Evolutionary conservation across 83 land plant species (phyloP).

Genomic region (Isoetes engelmannii): DNA sequence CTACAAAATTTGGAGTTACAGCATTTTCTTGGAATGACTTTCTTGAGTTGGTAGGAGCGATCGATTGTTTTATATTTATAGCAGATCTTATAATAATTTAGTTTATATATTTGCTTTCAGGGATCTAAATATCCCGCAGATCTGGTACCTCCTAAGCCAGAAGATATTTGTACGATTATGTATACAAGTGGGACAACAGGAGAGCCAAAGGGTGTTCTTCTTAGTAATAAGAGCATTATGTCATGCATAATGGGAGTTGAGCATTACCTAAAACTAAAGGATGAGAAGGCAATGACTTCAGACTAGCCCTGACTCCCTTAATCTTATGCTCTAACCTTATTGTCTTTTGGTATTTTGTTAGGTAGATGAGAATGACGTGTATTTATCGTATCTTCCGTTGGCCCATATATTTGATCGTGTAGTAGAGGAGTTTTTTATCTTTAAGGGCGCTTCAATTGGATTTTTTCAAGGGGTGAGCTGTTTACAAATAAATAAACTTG

Average conservation of each 20-base stretch:
- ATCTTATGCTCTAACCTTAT: too few species aligned
- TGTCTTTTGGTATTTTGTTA: slow-evolving; percentile 15
- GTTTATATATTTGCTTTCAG: slow-evolving; percentile 30
- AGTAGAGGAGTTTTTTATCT: slow-evolving; percentile 65
- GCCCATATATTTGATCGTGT: slow-evolving; percentile 92
- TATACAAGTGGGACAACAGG: slow-evolving; percentile 99
- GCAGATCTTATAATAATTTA: not conserved
- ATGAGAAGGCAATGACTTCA: not conserved
- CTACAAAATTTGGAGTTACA: slow-evolving; percentile 50
- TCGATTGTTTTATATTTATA: not conserved
- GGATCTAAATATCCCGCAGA: slow-evolving; percentile 39
- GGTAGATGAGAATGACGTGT: slow-evolving; percentile 54
- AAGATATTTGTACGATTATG: slow-evolving; percentile 88
- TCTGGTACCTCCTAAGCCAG: slow-evolving; percentile 43
- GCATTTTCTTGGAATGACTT: slow-evolving; percentile 87
- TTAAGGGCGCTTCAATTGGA: slow-evolving; percentile 74
- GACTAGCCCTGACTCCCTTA: too few species aligned
- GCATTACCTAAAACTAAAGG: slow-evolving; percentile 25
- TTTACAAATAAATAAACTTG: not conserved
- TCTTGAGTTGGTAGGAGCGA: slow-evolving; percentile 43
- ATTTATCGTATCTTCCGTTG: slow-evolving; percentile 87
- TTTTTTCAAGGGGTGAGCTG: slow-evolving; percentile 83
- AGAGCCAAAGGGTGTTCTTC: slow-evolving; percentile 91
- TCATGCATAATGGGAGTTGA: slow-evolving; percentile 48
- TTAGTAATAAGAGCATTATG: slow-evolving; percentile 51